Evolutionary conservation across 2,329 filamentous ascomycete genomes (phyloP), one percentile per base, ranked within the genome.

Genomic region (Claviceps fusiformis): DNA sequence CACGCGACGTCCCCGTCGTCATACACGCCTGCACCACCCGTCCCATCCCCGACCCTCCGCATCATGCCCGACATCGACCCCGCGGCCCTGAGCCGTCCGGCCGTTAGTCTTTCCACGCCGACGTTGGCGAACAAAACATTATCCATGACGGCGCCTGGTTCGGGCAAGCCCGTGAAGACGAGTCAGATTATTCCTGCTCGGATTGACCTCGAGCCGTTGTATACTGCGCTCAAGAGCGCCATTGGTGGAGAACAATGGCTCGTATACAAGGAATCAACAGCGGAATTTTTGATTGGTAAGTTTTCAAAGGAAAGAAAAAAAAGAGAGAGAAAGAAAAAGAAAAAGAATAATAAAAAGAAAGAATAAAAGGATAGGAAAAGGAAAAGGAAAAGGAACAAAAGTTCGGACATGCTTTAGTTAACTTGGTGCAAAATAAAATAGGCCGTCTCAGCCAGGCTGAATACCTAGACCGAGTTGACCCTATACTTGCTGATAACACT

Each of bases 51-150:
- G 59, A 55, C 58, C 58, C 52, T 54, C 62, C 64, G 65, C 63
- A 61, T 39, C 50, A 85, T 85, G 82, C 81, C 82, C 63, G 82
- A 85, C 71, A 85, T 86, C 71, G 82, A 85, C 73, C 82, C 82
- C 64, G 81, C 82, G 73, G 81, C 82, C 60, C 70, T 86, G 63
- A 84, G 81, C 74, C 80, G 81, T 64, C 78, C 80, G 58, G 71
- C 80, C 50, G 68, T 77, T 66, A 76, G 71, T 67, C 73, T 82
- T 55, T 74, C 79, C 49, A 83, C 81, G 5, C 80, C 82, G 57
- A 73, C 81, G 45, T 68, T 85, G 56, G 70, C 78, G 57, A 74
- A 71, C 48, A 84, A 84, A 65, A 73, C 79, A 52, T 75, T 84
- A 61, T 75, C 75, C 48, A 73, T 79, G 55, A 75, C 77, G 44